These are phyloP conservation scores for Austroboletus olivaceoglutinosus DNA, from an alignment of 1,284 basidiomycete species.

Conservation along the genomic window DNA sequence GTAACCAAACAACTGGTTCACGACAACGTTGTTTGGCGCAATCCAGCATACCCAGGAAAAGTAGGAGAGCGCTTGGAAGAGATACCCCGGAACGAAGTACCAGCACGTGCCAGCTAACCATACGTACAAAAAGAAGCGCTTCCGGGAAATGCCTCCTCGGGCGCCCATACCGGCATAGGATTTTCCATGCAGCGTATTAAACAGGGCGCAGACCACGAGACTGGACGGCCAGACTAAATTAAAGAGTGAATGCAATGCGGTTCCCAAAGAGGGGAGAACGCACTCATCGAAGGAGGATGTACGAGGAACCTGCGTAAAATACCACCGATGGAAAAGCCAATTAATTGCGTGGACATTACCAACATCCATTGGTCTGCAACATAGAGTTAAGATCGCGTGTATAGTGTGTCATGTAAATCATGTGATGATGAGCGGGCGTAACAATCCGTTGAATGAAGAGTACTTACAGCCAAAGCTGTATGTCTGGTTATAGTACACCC, in stretches of 20 bases:
- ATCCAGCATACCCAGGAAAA: conserved; percentile 83
- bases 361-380: conserved; percentile 69
- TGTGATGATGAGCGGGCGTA: not conserved
- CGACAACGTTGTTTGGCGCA: conserved; percentile 61
- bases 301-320: conserved; percentile 75
- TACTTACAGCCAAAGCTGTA: conserved; percentile 61
- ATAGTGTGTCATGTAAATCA: no score
- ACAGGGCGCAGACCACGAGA: conserved; percentile 78
- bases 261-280: conserved; percentile 1
- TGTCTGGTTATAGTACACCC: conserved; percentile 64
- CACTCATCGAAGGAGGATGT: conserved; percentile 83
- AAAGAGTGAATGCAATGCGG: conserved; percentile 1
- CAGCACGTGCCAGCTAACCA: conserved; percentile 57
- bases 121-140: conserved; percentile 73
- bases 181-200: conserved; percentile 71
- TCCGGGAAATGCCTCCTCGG: conserved; percentile 67
- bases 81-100: conserved; percentile 74
- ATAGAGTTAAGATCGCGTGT: conserved; percentile 31
- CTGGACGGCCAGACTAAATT: conserved; percentile 78
- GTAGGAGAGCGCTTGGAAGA: conserved; percentile 61
- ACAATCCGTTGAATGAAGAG: not conserved
- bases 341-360: conserved; percentile 80
- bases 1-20: conserved; percentile 81
- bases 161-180: conserved; percentile 59
- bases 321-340: conserved; percentile 87